phyloP scores from a whole-genome alignment of 1,139 yeast species.

The Taphrina sp. region DNA sequence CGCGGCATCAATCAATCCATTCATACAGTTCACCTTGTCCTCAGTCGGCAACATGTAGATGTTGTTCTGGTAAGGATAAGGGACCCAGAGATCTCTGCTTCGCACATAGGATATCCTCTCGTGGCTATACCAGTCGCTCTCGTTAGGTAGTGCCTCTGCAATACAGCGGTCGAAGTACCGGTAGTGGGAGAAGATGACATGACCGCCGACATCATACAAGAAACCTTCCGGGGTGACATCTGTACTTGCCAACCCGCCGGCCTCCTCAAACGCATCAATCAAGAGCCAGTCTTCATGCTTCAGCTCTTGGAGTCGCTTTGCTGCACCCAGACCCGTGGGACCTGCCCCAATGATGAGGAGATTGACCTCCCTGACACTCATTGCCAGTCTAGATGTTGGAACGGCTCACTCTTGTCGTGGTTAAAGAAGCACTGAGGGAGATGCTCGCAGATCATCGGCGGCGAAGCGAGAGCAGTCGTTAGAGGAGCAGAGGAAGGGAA shows the following conservation, averaged over 20 bases:
- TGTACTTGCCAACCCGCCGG: constrained; percentile 36
- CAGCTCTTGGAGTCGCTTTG: constrained; percentile 35
- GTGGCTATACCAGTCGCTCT: constrained; percentile 35
- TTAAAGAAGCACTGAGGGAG: too few relatives aligned
- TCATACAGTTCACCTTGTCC: constrained; percentile 34
- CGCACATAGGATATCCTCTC: constrained; percentile 36
- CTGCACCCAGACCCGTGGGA: constrained; percentile 37
- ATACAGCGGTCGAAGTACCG: constrained; percentile 34
- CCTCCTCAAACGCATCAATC: constrained; percentile 32
- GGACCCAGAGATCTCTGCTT: constrained; percentile 35
- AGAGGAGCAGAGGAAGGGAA: too few relatives aligned
- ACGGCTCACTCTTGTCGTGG: too few relatives aligned
- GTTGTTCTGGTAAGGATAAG: constrained; percentile 37
- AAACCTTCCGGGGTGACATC: constrained; percentile 36
- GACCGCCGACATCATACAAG: constrained; percentile 36
- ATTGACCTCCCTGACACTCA: constrained; percentile 16
- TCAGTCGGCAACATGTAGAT: constrained; percentile 35
- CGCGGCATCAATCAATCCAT: constrained; percentile 36
- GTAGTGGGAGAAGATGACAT: constrained; percentile 36
- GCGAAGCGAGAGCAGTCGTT: too few relatives aligned
- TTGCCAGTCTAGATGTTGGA: too few relatives aligned
- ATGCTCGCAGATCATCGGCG: too few relatives aligned
- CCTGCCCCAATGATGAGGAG: constrained; percentile 36
- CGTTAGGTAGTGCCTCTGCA: constrained; percentile 35
- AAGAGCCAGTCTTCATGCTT: constrained; percentile 31